A percentile compares a stretch with the other conserved stretches of the same genome.
Evolutionary conservation across 495 filamentous ascomycete species (phyloP).

Genomic region (Penicillium longicatenatum): DNA sequence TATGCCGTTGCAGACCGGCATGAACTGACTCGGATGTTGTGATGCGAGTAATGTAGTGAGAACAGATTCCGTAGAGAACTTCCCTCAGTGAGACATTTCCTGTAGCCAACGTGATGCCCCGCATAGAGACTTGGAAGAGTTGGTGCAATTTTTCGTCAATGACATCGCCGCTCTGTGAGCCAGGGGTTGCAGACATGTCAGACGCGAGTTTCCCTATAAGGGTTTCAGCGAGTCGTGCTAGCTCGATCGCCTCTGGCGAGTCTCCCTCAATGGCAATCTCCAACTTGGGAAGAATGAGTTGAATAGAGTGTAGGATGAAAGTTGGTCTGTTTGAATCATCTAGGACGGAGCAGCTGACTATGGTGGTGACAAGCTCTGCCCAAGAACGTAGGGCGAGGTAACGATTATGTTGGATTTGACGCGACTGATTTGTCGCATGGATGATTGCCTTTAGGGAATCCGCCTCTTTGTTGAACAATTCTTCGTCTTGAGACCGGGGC

Average conservation of each 20-base stretch:
- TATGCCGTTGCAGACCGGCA: conserved; percentile 56
- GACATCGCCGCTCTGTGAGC: conserved; percentile 62
- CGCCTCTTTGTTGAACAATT: conserved; percentile 59
- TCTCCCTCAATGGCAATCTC: conserved; percentile 69
- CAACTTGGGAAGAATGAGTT: conserved; percentile 82
- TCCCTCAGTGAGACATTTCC: conserved; percentile 73
- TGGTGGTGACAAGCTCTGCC: conserved; percentile 77
- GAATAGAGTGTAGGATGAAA: conserved; percentile 81
- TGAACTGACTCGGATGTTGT: conserved; percentile 47
- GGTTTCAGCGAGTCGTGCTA: conserved; percentile 75
- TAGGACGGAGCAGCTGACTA: conserved; percentile 74
- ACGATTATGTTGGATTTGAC: conserved; percentile 57
- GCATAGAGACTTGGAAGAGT: conserved; percentile 80
- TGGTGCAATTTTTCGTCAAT: conserved; percentile 88
- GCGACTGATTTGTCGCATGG: conserved; percentile 70
- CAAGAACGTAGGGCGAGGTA: conserved; percentile 72
- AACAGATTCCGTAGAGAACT: conserved; percentile 84
- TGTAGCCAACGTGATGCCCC: conserved; percentile 70
- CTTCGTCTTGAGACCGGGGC: conserved; percentile 58
- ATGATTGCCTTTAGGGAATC: conserved; percentile 55
- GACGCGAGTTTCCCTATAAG: conserved; percentile 75
- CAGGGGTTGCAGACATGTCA: conserved; percentile 40
- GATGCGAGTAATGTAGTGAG: conserved; percentile 77
- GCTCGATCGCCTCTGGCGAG: conserved; percentile 63
- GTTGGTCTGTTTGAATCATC: conserved; percentile 64